Evolutionary conservation across 202 grass and related monocot species (phyloP).

Genomic region (Schoenoplectus tabernaemontani): DNA sequence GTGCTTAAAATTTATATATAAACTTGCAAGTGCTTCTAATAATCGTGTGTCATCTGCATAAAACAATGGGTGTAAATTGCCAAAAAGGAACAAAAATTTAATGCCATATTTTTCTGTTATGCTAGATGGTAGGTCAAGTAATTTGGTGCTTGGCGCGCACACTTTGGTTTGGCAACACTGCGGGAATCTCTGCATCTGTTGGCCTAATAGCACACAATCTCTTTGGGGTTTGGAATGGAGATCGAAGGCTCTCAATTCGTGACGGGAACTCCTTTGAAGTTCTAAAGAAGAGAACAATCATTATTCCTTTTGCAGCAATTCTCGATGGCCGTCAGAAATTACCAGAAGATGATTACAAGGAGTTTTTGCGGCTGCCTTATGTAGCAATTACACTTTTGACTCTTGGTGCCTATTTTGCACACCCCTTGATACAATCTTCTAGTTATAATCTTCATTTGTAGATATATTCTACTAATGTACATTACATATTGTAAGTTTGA

Average conservation of each 20-base stretch:
- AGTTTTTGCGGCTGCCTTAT: constrained; percentile 79
- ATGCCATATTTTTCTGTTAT: neutral
- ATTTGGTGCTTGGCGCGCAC: constrained; percentile 97
- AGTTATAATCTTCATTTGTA: constrained; percentile 91
- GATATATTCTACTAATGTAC: constrained; percentile 21
- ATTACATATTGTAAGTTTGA: constrained; percentile 21
- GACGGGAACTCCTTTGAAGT: constrained; percentile 63
- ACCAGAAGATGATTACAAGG: constrained; percentile 75
- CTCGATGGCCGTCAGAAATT: constrained; percentile 70
- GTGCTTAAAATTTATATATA: neutral
- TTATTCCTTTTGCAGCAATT: constrained; percentile 77
- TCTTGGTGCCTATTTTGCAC: constrained; percentile 73
- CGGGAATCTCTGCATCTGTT: constrained; percentile 53
- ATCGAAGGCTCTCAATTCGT: constrained; percentile 49
- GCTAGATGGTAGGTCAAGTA: constrained; percentile 81
- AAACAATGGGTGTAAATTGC: neutral
- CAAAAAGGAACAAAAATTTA: neutral
- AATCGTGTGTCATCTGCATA: neutral
- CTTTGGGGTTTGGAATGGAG: constrained; percentile 96
- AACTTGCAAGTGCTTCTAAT: neutral
- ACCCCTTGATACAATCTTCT: constrained; percentile 88
- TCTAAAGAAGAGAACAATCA: constrained; percentile 73
- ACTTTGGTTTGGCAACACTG: constrained; percentile 82
- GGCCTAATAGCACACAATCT: constrained; percentile 77
- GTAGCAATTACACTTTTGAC: constrained; percentile 62